Base-by-base conservation (phyloP, 805 yeast species). In the Zygosaccharomyces bailii region DNA sequence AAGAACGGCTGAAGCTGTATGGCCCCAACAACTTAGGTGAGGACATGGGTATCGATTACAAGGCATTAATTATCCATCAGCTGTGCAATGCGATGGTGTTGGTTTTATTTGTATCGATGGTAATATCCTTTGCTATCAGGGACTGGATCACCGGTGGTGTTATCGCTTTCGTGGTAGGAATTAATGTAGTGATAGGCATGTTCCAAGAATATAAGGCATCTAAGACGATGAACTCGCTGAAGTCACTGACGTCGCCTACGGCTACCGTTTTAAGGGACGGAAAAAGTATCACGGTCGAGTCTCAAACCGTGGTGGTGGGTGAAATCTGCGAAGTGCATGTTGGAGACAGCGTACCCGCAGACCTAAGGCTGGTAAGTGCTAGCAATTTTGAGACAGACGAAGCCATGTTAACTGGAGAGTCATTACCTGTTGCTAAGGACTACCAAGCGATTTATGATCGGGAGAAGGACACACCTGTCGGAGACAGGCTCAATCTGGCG, bases 331-430 rank as follows among this genome's bases (percentile, higher is more conserved):
- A 82, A 52, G 85, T 93, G 53, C 69, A 83, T 39, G 93, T 89
- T 38, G 99, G 99, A 53, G 99, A 93, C 67, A 77, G 96, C 46
- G 80, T 93, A 38, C 99, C 99, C 1, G 99, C 99, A 0, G 99
- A 93, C 66, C 69, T 93, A 27, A 76, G 99, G 55, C 69, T 93
- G 42, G 73, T 80, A 4, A 80, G 80, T 43, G 78, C 91, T 5
- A 84, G 80, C 31, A 91, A 89, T 59, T 74, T 93, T 51, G 74
- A 84, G 41, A 82, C 95, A 43, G 98, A 93, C 68, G 98, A 93
- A 68, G 82, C 95, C 61, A 84, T 89, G 58, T 75, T 93, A 52
- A 93, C 99, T 0, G 99, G 99, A 46, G 99, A 93, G 68, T 87
- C 90, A 24, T 73, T 82, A 23, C 96, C 98, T 0, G 93, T 88